Conservation (phyloP, 2,329 filamentous ascomycete genomes). For the Xylaria polymorpha region DNA sequence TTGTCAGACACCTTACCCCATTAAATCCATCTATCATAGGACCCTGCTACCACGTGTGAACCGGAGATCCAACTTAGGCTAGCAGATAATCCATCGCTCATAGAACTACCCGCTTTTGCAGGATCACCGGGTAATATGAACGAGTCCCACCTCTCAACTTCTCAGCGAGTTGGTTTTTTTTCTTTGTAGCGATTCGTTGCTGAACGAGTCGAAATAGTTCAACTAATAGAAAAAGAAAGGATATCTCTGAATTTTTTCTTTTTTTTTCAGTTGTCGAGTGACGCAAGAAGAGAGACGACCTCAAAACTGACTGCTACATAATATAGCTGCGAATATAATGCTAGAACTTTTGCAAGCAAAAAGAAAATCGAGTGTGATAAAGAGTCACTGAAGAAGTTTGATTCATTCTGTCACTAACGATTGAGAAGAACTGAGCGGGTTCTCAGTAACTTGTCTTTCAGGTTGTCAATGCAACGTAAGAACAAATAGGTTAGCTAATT, state of each 20-base stretch:
- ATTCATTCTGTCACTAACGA: background rate
- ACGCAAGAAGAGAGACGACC: too few species aligned
- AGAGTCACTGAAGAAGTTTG: background rate
- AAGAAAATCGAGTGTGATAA: background rate
- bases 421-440: too few species aligned
- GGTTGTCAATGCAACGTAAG: background rate
- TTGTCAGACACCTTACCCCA: background rate
- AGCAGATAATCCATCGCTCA: constrained; percentile 7
- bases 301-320: too few species aligned
- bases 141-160: constrained; percentile 13
- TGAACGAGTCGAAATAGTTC: background rate
- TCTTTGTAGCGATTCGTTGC: background rate
- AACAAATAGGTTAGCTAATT: too few species aligned
- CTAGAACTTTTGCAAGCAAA: background rate
- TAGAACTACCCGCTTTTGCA: constrained; percentile 12
- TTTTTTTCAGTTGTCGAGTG: too few species aligned
- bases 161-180: background rate
- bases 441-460: background rate
- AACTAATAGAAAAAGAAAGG: background rate
- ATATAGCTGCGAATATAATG: background rate
- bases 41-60: constrained; percentile 10
- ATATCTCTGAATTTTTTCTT: too few species aligned
- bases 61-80: constrained; percentile 4
- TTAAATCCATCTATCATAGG: background rate
- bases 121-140: constrained; percentile 34